Percentiles rank a stretch among this genome's conserved stretches.
phyloP scores from a whole-genome alignment of 192 early-diverging fungal genomes.

The Kickxella alabastrina region DNA sequence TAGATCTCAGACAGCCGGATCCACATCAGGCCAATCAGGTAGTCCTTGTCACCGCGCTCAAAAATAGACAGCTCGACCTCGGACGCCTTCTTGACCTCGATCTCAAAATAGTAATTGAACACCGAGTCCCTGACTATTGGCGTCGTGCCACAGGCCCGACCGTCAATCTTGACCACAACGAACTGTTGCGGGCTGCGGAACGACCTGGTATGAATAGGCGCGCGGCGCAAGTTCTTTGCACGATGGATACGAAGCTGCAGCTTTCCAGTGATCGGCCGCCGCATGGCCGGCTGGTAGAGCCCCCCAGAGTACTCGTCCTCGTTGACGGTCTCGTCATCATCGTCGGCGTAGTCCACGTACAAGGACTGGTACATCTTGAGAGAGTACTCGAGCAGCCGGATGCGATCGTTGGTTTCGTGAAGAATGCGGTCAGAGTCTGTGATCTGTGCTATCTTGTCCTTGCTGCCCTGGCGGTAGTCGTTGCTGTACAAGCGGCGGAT shows the following conservation, averaged over 20 bases:
- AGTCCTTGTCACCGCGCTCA: conserved; percentile 71
- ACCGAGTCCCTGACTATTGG: conserved; percentile 65
- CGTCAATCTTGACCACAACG: conserved; percentile 81
- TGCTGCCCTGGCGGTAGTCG: conserved; percentile 46
- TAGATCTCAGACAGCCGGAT: conserved; percentile 90
- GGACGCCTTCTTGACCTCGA: conserved; percentile 82
- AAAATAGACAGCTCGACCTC: conserved; percentile 91
- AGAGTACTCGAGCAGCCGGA: conserved; percentile 65
- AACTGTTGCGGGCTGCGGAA: conserved; percentile 62
- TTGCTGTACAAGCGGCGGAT: conserved; percentile 46
- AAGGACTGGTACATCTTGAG: conserved; percentile 84
- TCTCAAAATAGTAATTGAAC: conserved; percentile 85
- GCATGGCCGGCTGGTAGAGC: conserved; percentile 56
- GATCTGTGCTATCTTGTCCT: conserved; percentile 51
- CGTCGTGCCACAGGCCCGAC: conserved; percentile 70
- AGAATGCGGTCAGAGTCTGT: conserved; percentile 37
- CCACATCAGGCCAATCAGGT: conserved; percentile 86
- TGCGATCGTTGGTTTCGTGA: conserved; percentile 69
- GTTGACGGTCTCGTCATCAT: conserved; percentile 62
- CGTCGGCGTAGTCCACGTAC: conserved; percentile 72
- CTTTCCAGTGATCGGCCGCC: conserved; percentile 69
- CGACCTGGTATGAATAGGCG: conserved; percentile 52
- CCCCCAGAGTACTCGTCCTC: conserved; percentile 11
- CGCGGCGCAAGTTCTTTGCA: conserved; percentile 58
- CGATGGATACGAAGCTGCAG: conserved; percentile 63